Evolutionary conservation across 176 grass and related monocot genomes (phyloP).

Genomic region (Hyparrhenia diplandra): DNA sequence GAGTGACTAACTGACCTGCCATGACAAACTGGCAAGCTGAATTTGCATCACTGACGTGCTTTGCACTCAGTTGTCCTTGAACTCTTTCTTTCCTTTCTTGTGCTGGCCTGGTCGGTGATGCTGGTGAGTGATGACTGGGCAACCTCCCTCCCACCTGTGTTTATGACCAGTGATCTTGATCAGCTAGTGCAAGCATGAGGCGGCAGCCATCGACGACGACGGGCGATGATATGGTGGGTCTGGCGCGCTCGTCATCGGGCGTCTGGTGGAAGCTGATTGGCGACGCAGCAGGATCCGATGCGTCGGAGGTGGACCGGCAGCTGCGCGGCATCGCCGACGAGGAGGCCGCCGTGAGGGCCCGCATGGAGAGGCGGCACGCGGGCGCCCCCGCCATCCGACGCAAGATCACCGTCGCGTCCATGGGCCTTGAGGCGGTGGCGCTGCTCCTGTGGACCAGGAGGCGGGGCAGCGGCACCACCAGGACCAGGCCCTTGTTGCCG

Average conservation of each 20-base stretch:
- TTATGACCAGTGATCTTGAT: too few relatives aligned
- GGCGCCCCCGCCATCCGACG: too few relatives aligned
- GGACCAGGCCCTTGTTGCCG: not conserved
- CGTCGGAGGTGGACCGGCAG: constrained; percentile 16
- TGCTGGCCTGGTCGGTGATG: too few relatives aligned
- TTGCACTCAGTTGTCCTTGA: not conserved
- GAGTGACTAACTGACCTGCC: too few relatives aligned
- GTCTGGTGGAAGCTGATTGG: constrained; percentile 50
- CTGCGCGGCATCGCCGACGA: constrained; percentile 35
- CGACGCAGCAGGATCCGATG: too few relatives aligned
- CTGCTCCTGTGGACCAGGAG: not conserved
- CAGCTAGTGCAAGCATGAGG: not conserved
- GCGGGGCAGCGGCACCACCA: not conserved
- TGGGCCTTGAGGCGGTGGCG: constrained; percentile 18
- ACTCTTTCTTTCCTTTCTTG: not conserved
- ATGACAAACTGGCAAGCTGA: not conserved
- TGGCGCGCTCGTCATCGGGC: constrained; percentile 34
- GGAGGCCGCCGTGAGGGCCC: constrained; percentile 26
- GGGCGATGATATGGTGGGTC: not conserved
- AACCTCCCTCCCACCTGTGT: too few relatives aligned
- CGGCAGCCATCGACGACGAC: not conserved
- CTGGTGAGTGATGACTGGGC: too few relatives aligned
- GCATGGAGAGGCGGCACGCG: not conserved
- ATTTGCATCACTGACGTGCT: not conserved
- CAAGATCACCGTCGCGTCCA: not conserved